A percentile compares a stretch with the other conserved stretches of the same genome.
Conservation (phyloP, 352 stramenopile genomes). For the Ochromonadaceae sp. region DNA sequence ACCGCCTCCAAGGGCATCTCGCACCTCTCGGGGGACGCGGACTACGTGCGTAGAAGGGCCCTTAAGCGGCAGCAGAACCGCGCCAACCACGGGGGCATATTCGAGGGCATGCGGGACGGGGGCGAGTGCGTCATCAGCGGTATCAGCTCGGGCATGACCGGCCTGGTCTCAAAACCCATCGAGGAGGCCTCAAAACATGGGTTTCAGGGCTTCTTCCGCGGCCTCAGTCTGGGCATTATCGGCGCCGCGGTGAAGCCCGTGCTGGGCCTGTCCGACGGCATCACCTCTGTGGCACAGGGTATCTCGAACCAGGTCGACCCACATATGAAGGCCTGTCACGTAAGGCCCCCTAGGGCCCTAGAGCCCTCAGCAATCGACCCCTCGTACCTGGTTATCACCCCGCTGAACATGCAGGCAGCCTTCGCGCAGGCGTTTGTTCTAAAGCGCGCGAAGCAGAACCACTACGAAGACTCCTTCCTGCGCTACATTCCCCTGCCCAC, state of each 20-base stretch:
- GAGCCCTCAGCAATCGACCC: background rate
- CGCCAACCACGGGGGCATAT: conserved; percentile 10
- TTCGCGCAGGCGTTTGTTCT: conserved; percentile 10
- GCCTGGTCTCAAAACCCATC: conserved; percentile 31
- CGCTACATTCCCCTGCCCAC: background rate
- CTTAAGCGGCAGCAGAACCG: background rate
- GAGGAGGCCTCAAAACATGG: conserved; percentile 29
- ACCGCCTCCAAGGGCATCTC: background rate
- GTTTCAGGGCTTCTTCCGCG: conserved; percentile 34
- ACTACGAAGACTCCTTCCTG: conserved; percentile 1
- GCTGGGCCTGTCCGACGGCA: background rate
- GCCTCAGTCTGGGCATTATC: conserved; percentile 31
- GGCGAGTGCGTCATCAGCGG: conserved; percentile 27
- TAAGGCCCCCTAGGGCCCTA: conserved; percentile 5
- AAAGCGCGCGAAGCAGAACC: background rate
- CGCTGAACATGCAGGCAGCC: background rate
- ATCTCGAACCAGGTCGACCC: conserved; percentile 7
- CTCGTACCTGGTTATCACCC: background rate
- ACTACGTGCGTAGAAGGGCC: background rate
- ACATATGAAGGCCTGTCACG: background rate
- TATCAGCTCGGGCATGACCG: conserved; percentile 29
- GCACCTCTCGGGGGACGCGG: conserved; percentile 6
- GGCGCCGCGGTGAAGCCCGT: conserved; percentile 37
- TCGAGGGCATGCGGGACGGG: conserved; percentile 22
- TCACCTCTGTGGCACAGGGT: conserved; percentile 1